Base-by-base conservation (phyloP, 2,329 filamentous ascomycete species). In the Ceratocystiopsis sp. region DNA sequence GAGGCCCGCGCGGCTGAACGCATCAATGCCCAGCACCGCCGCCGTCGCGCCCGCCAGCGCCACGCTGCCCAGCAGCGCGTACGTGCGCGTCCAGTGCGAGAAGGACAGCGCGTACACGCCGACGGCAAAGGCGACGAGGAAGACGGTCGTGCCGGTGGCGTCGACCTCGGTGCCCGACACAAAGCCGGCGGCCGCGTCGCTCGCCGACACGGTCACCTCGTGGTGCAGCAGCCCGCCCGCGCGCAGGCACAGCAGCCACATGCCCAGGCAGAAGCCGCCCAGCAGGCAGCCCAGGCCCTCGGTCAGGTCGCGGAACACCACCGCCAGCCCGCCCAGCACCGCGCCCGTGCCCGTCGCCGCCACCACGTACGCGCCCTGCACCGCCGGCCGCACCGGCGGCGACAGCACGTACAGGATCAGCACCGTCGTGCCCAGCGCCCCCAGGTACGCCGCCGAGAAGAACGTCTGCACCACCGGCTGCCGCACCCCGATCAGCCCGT, bases 391-490 rank as follows among this genome's bases (percentile, higher is more conserved):
- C 35, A 93, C 72, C 0, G 86, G 85, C 0, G 78, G 72, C 43
- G 70, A 79, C 80, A 93, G 91, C 35, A 95, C 79, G 57, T 95
- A 95, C 38, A 93, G 60, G 43, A 95, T 84, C 18, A 96, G 66
- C 3, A 94, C 80, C 0, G 81, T 75, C 13, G 91, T 78, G 15
- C 81, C 77, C 34, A 95, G 62, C 38, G 78, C 73, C 18, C 74
- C 69, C 21, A 91, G 65, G 52, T 82, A 87, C 6, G 75, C 82
- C 1, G 80, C 75, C 14, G 86, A 91, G 45, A 93, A 71, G 58
- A 82, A 93, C 15, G 82, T 78, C 55, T 91, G 80, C 13, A 89
- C 69, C 73, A 73, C 79, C 58, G 72, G 70, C 54, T 84, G 84
- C 60, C 84, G 89, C 54, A 93, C 84, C 1, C 87, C 87, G 50